Base-by-base conservation (phyloP, 108 stramenopile species). In the Cyclotella sp. region DNA sequence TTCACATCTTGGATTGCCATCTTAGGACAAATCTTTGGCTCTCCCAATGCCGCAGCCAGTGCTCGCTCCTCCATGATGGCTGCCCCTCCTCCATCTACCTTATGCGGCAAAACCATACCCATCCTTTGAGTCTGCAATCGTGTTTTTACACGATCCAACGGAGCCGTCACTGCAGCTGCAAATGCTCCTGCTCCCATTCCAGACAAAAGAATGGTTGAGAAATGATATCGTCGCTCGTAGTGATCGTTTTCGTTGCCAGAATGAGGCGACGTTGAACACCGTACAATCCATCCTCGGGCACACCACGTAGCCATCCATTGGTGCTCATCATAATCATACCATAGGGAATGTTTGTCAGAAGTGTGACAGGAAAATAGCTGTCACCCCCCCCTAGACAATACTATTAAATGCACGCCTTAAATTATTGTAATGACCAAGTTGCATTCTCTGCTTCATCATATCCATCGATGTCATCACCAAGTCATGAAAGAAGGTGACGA, bases 401-500 rank as follows among this genome's bases (percentile, higher is more conserved):
- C 86, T 80, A 11, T 76, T 61, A 30, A 91, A 71, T 51, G 91
- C 88, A 82, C 95, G 84, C 3, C 74, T 15, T 46, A 94, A 60
- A 66, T 92, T 94, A 14, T 57, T 46, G 85, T 99, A 97, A 81
- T 98, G 95, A 12, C 99, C 99, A 59, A 99, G 86, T 76, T 99
- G 99, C 79, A 99, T 83, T 27, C 99, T 90, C 84, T 99, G 99
- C 87, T 99, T 99, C 75, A 99, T 76, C n/a, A 97, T 97, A 86
- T 99, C 98, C 83, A 98, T 83, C 10, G 99, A 98, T 13, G 97
- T 96, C 95, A 99, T 94, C 54, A 99, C 86, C 22, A 91, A 57
- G 77, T 99, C 99, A 75, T 99, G 99, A 7, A 86, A 73, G 18
- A 97, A 73, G 13, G 94, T 93, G 9, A 98, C 97, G 9, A 90